These are phyloP conservation scores for Pyricularia pennisetigena DNA, from an alignment of 2,329 filamentous ascomycete species.

Conservation along the genomic window DNA sequence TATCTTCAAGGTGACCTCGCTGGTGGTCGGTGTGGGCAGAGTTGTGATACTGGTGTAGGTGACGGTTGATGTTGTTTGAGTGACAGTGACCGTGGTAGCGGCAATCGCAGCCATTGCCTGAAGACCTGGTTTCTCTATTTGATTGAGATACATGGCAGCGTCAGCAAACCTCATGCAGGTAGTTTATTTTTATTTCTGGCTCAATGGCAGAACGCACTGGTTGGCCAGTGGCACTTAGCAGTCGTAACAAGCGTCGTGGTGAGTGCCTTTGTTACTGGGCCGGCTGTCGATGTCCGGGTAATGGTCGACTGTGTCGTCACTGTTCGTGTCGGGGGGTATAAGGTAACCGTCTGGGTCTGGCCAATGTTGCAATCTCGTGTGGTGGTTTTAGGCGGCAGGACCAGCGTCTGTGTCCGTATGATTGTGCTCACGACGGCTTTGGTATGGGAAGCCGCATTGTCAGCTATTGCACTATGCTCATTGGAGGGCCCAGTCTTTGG, in stretches of 20 bases:
- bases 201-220: conserved; percentile 10
- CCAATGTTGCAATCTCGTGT: conserved; percentile 22
- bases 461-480: too few species aligned
- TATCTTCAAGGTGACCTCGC: conserved; percentile 13
- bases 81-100: conserved; percentile 24
- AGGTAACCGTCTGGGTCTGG: conserved; percentile 23
- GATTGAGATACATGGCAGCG: not conserved
- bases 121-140: conserved; percentile 12
- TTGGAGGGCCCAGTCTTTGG: not conserved
- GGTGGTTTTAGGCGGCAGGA: conserved; percentile 21
- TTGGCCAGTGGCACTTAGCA: conserved; percentile 23
- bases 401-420: conserved; percentile 22
- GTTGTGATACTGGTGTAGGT: conserved; percentile 24
- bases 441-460: not conserved
- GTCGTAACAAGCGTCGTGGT: conserved; percentile 21
- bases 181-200: not conserved
- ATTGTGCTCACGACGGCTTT: conserved; percentile 17
- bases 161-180: not conserved
- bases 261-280: conserved; percentile 19
- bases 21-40: conserved; percentile 20
- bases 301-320: conserved; percentile 19
- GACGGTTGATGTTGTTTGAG: conserved; percentile 24
- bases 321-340: conserved; percentile 20
- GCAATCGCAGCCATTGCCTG: conserved; percentile 15
- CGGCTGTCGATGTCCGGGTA: conserved; percentile 21